Percentiles rank a stretch among this genome's conserved stretches.
Conservation (phyloP, 208 protist genomes). For the Phytomonas sp. region DNA sequence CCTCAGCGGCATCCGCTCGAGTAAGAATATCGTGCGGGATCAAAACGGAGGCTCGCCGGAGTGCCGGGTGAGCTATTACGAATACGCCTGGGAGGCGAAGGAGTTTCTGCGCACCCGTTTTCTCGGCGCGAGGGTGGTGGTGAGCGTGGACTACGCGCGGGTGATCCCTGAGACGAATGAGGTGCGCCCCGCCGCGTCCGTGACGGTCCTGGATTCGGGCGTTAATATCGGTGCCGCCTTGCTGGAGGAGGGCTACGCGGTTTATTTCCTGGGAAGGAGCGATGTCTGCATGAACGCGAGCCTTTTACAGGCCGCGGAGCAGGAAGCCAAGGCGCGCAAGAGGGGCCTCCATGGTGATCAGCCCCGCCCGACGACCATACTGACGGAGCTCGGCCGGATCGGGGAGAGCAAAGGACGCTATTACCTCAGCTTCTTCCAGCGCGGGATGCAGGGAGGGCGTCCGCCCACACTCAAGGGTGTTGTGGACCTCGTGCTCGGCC, state of each 20-base stretch:
- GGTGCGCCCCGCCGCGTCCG: constrained; percentile 53
- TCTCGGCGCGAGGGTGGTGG: constrained; percentile 66
- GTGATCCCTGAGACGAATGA: constrained; percentile 80
- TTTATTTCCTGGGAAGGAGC: constrained; percentile 71
- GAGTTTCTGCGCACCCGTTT: constrained; percentile 78
- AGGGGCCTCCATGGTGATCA: constrained; percentile 44
- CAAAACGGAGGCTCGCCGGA: constrained; percentile 73
- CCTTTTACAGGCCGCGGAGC: constrained; percentile 53
- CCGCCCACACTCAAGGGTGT: constrained; percentile 62
- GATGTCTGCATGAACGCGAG: constrained; percentile 58
- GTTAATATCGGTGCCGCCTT: constrained; percentile 65
- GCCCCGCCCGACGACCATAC: constrained; percentile 30
- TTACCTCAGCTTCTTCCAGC: constrained; percentile 86
- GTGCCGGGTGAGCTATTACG: constrained; percentile 73
- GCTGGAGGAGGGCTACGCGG: constrained; percentile 71
- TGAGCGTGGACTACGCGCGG: constrained; percentile 72
- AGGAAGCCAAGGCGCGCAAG: constrained; percentile 30
- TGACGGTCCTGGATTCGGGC: constrained; percentile 46
- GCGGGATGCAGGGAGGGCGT: constrained; percentile 79
- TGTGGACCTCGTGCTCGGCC: constrained; percentile 73
- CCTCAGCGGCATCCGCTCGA: constrained; percentile 68
- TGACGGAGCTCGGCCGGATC: constrained; percentile 78
- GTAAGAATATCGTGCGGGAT: constrained; percentile 75
- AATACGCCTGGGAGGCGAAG: constrained; percentile 83
- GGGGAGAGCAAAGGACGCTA: constrained; percentile 69